Base-by-base conservation (phyloP, 2,329 filamentous ascomycete species). In the Lojkania enalia region DNA sequence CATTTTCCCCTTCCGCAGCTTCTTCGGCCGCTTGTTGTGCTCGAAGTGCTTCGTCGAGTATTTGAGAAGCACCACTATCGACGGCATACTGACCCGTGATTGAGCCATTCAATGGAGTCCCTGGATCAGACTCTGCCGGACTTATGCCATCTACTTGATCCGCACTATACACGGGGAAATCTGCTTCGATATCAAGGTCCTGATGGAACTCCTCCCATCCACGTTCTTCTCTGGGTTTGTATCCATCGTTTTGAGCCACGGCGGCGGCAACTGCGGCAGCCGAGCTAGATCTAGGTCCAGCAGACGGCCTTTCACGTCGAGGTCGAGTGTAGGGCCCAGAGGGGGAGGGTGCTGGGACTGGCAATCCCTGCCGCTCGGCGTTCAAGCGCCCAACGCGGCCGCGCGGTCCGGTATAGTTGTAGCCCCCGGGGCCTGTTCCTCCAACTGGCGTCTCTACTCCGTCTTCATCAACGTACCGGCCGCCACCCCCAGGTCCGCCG, bases 131-230 rank as follows among this genome's bases (percentile, higher is more conserved):
- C 13, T 70, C 69, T 15, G 64, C 56, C 20, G 67, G 67, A 58
- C 65, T 73, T 31, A 84, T 76, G 15, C 90, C 89, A 66, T 97
- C 92, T 5, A 97, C 86, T 54, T 95, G 88, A 51, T 94, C 85
- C 2, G 90, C 85, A 37, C 81, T 83, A 64, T 91, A 91, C 2
- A 96, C 77, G 55, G 86, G 83, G 53, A 96, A 86, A 3, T 81
- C 82, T 11, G 80, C 80, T 44, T 96, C 90, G 37, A 96, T 90
- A 72, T 97, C 91, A 40, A 99, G 81, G 60, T 96, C 89, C 0
- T 90, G 90, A 70, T 99, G 94, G 54, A 97, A 97, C 67, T 99
- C 94, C 63, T 96, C 91, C 90, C 92, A 99, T 40, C 90, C 89
- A 51, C 92, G 85, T 74, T 99, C 94, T 72, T 99, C 94, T 63